Evolutionary conservation across 345 rosid genomes (phyloP).

Genomic region (Populus simonii): DNA sequence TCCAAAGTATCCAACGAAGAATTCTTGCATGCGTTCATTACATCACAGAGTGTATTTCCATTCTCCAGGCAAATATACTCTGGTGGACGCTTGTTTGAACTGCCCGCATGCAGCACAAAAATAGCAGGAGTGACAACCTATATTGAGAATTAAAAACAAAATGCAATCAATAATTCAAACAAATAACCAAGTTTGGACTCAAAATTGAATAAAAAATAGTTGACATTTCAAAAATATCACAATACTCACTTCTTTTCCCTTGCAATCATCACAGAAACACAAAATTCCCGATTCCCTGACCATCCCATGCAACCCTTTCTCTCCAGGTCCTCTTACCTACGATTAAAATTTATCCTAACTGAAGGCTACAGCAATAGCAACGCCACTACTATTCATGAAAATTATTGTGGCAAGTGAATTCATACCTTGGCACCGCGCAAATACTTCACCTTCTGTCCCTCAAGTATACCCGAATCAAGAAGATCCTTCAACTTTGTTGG

Average conservation of each 20-base stretch:
- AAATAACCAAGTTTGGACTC: not conserved
- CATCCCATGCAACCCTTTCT: conserved; percentile 56
- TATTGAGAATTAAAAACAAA: conserved; percentile 10
- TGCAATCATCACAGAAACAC: conserved; percentile 72
- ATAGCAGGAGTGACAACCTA: conserved; percentile 59
- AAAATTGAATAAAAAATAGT: not conserved
- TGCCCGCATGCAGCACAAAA: conserved; percentile 81
- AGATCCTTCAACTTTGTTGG: conserved; percentile 62
- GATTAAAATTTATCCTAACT: conserved; percentile 3
- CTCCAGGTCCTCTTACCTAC: conserved; percentile 47
- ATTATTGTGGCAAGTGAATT: not conserved
- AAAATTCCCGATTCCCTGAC: conserved; percentile 57
- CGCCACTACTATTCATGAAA: not conserved
- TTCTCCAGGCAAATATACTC: conserved; percentile 72
- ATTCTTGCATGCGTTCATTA: conserved; percentile 69
- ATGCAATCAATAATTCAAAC: not conserved
- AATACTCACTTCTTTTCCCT: conserved; percentile 55
- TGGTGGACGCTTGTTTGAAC: conserved; percentile 79
- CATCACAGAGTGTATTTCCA: conserved; percentile 74
- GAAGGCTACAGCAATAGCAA: not conserved
- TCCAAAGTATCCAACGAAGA: conserved; percentile 58
- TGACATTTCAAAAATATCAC: not conserved
- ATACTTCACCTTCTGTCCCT: conserved; percentile 65
- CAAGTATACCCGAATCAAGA: conserved; percentile 71
- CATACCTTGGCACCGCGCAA: conserved; percentile 63